Evolutionary conservation across 805 yeast genomes (phyloP).

Genomic region (Candida silvatica): DNA sequence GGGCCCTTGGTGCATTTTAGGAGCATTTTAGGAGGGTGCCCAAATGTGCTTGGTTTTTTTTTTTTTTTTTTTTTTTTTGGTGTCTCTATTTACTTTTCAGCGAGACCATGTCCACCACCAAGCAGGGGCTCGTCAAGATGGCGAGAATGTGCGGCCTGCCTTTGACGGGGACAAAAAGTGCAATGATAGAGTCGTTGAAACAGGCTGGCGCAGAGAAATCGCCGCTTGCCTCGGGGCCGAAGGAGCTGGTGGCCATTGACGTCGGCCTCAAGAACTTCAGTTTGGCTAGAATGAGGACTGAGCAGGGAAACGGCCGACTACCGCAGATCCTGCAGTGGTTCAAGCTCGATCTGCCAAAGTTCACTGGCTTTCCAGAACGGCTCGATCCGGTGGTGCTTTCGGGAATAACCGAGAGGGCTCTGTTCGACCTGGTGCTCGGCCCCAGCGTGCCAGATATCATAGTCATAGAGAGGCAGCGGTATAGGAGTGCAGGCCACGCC

Average conservation of each 20-base stretch:
- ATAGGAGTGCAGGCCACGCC: slow-evolving; percentile 38
- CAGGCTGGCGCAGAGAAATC: too few species aligned
- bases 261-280: slow-evolving; percentile 28
- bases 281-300: slow-evolving; percentile 14
- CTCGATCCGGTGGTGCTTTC: slow-evolving; percentile 23
- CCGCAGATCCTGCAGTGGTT: slow-evolving; percentile 23
- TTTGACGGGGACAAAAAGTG: too few species aligned
- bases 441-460: slow-evolving; percentile 28
- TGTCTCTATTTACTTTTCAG: too few species aligned
- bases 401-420: slow-evolving; percentile 11
- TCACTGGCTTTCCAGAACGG: slow-evolving; percentile 9
- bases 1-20: too few species aligned
- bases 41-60: too few species aligned
- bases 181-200: too few species aligned
- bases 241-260: slow-evolving; percentile 20
- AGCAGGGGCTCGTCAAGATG: too few species aligned
- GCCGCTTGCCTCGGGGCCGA: too few species aligned
- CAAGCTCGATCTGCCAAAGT: slow-evolving; percentile 23
- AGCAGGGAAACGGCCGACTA: neutral
- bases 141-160: too few species aligned
- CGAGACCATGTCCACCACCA: too few species aligned
- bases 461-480: slow-evolving; percentile 49
- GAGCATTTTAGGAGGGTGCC: too few species aligned
- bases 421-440: slow-evolving; percentile 12
- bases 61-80: too few species aligned